Base-by-base conservation (phyloP, 352 stramenopile species). In the Blastocystis hominis region DNA sequence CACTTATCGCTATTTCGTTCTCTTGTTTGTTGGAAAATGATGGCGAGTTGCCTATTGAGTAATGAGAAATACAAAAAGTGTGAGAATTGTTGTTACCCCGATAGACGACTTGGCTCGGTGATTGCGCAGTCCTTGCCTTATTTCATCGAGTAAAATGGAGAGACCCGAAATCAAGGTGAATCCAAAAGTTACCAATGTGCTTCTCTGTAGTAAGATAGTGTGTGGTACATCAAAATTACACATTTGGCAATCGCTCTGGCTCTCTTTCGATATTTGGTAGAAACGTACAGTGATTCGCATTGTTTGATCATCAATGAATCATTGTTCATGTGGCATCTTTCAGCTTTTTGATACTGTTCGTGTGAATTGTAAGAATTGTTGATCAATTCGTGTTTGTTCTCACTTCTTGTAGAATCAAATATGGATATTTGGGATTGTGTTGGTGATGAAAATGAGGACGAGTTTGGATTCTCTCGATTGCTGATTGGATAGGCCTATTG, bases 351-450 rank as follows among this genome's bases (percentile, higher is more conserved):
- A 34, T 75, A 24, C 30, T 63, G 62, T 20, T 30, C 38, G 17
- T 1, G 55, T 63, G 44, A 66, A 42, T 47, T 44, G 70, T 80
- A 80, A 34, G 70, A 53, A 24, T 46, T 40, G 38, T n/a, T 38
- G 15, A 15, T 75, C 20, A 30, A 30, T n/a, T 44, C 46, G 63
- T 13, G 10, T 24, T 20, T 46, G 15, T 24, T 42, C 62, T 72
- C 62, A 72, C 38, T 7, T 15, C 44, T 40, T 72, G 62, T 44
- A 84, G 72, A 53, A 66, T 9, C 20, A 24, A 68, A 47, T 47
- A 84, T 84, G 72, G 59, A 47, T 20, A 84, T 84, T 84, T 84
- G 72, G 72, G 72, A 84, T 84, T 84, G 72, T 46, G 72, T 42
- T 61, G 72, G 44, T 66, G 59, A 66, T 64, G 44, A 84, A 46